phyloP scores from a whole-genome alignment of 2,329 filamentous ascomycete genomes.

The Nakataea oryzae region DNA sequence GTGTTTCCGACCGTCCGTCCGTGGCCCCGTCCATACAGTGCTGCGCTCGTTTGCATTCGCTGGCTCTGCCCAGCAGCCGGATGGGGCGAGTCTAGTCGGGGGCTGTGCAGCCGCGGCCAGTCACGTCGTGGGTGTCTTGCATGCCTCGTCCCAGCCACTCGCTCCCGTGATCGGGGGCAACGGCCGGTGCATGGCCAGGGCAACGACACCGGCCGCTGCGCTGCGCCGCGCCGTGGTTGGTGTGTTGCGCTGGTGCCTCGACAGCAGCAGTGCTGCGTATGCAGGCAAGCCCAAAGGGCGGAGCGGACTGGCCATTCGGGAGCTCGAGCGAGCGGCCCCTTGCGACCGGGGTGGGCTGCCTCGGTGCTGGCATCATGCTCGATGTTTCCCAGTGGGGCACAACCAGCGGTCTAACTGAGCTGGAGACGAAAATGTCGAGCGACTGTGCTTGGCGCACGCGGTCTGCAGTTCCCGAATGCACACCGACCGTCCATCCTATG shows the following conservation, averaged over 20 bases:
- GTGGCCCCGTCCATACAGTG: background rate
- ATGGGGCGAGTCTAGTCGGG: background rate
- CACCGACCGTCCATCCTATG: background rate
- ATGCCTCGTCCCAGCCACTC: background rate
- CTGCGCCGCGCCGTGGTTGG: background rate
- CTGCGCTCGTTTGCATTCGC: background rate
- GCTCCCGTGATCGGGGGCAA: background rate
- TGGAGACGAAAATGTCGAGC: background rate
- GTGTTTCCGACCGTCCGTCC: background rate
- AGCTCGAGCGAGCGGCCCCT: background rate
- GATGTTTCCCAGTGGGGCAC: background rate
- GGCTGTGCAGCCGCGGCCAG: background rate
- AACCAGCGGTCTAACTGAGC: background rate
- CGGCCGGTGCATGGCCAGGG: background rate
- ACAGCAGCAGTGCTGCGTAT: background rate
- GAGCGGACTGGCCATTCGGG: background rate
- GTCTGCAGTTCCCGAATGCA: background rate
- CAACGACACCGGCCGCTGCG: background rate
- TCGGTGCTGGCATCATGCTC: background rate
- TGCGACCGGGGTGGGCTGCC: too few species aligned
- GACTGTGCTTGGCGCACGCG: background rate
- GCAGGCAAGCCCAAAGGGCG: background rate
- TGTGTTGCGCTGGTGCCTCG: background rate
- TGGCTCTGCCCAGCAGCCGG: too few species aligned
- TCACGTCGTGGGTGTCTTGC: background rate